Evolutionary conservation across 2,329 filamentous ascomycete genomes (phyloP).

Genomic region (Aspergillus thermomutatus): DNA sequence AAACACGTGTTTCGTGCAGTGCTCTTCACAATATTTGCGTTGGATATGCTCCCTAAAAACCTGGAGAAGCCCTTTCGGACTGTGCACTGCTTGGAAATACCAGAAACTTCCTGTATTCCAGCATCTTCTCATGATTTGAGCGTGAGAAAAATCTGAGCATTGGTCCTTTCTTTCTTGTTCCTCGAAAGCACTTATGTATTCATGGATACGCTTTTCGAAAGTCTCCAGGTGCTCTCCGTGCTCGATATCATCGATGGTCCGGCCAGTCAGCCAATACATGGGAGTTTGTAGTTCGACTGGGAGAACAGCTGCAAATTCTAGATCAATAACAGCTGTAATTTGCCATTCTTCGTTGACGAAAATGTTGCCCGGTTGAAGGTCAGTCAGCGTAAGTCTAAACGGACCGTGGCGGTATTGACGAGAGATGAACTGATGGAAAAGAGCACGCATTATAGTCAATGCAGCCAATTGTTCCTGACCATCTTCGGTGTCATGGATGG

Average conservation of each 20-base stretch:
- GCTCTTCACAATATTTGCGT: slow-evolving; percentile 7
- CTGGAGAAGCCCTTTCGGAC: slow-evolving; percentile 21
- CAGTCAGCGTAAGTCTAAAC: slow-evolving; percentile 37
- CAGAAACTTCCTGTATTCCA: slow-evolving; percentile 26
- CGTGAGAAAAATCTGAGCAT: slow-evolving; percentile 1
- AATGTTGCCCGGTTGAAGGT: slow-evolving; percentile 42
- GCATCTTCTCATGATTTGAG: slow-evolving; percentile 19
- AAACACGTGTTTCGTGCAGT: slow-evolving; percentile 12
- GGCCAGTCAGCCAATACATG: slow-evolving; percentile 27
- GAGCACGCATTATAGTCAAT: slow-evolving; percentile 28
- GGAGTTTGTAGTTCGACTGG: slow-evolving; percentile 26
- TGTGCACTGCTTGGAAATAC: slow-evolving; percentile 25
- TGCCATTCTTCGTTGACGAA: slow-evolving; percentile 35
- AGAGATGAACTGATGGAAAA: slow-evolving; percentile 22
- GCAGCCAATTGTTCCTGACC: slow-evolving; percentile 27
- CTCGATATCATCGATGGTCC: slow-evolving; percentile 15
- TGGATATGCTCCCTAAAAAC: slow-evolving; percentile 26
- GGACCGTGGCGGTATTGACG: slow-evolving; percentile 32
- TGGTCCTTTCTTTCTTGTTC: slow-evolving; percentile 14
- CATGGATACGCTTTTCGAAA: slow-evolving; percentile 16
- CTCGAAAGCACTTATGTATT: slow-evolving; percentile 20
- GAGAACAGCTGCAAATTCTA: slow-evolving; percentile 34
- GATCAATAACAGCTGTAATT: slow-evolving; percentile 32
- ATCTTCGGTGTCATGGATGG: slow-evolving; percentile 19
- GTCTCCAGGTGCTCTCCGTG: slow-evolving; percentile 35